Conservation (phyloP, 345 rosid genomes). For the Hevea brasiliensis region DNA sequence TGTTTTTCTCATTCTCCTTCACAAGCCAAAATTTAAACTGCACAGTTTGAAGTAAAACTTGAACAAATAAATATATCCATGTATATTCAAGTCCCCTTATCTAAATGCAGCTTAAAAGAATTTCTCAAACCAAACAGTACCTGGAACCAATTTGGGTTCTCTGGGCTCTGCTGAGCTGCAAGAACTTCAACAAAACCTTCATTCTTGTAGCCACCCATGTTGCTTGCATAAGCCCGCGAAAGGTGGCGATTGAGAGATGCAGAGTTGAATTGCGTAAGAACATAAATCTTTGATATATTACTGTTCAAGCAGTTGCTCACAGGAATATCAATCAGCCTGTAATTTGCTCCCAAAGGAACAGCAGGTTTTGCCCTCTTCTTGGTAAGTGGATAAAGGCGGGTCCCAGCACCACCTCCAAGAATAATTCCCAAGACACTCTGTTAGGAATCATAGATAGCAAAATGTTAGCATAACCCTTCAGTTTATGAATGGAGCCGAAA, state of each 20-base stretch:
- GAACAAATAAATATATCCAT: too few relatives aligned
- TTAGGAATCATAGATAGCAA: background rate
- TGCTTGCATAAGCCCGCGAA: constrained; percentile 90
- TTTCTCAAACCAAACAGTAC: constrained; percentile 24
- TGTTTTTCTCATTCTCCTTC: too few relatives aligned
- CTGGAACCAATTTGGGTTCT: constrained; percentile 98
- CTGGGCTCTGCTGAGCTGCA: constrained; percentile 98
- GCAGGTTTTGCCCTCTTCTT: constrained; percentile 99
- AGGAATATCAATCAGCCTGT: constrained; percentile 89
- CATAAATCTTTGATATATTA: constrained; percentile 86
- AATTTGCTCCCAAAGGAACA: constrained; percentile 91
- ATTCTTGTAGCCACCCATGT: constrained; percentile 96
- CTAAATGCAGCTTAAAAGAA: background rate
- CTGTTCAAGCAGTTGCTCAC: constrained; percentile 97
- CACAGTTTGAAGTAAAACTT: too few relatives aligned
- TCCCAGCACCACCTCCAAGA: constrained; percentile 97
- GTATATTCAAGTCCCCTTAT: too few relatives aligned
- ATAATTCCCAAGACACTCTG: constrained; percentile 95
- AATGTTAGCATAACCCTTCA: constrained; percentile 2
- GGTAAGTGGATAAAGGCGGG: constrained; percentile 82
- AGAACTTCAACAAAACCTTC: constrained; percentile 99
- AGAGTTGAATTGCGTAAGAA: constrained; percentile 94
- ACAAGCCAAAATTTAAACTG: too few relatives aligned
- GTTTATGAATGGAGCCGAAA: background rate
- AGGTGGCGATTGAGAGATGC: constrained; percentile 95